A percentile compares a stretch with the other conserved stretches of the same genome.
Evolutionary conservation across 2,329 filamentous ascomycete species (phyloP).

Genomic region (Penicillium sclerotigenum): DNA sequence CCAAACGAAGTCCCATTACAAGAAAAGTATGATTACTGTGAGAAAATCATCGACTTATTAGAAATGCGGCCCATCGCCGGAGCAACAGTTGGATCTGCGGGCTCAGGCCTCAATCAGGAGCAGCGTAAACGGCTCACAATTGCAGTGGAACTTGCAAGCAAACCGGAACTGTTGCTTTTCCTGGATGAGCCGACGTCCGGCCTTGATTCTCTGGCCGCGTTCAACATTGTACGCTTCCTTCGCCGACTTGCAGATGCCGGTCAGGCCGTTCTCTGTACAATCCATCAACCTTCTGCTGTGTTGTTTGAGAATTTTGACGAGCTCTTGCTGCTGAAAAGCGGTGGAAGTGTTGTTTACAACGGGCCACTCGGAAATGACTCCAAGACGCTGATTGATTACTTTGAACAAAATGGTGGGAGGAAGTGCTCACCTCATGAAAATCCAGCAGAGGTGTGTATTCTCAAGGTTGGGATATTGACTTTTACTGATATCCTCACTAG

Average conservation of each 20-base stretch:
- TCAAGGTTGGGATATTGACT: neutral
- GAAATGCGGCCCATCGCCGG: slow-evolving; percentile 67
- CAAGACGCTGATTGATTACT: slow-evolving; percentile 65
- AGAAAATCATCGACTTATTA: slow-evolving; percentile 65
- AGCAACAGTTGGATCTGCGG: slow-evolving; percentile 59
- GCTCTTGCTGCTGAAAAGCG: slow-evolving; percentile 71
- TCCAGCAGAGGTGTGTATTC: slow-evolving; percentile 57
- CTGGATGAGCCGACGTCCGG: slow-evolving; percentile 63
- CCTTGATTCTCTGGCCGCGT: slow-evolving; percentile 67
- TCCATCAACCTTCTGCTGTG: slow-evolving; percentile 83
- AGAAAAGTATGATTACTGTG: slow-evolving; percentile 67
- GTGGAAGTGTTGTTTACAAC: slow-evolving; percentile 81
- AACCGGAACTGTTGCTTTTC: slow-evolving; percentile 60
- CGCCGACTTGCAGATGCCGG: slow-evolving; percentile 67
- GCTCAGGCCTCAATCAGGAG: slow-evolving; percentile 61
- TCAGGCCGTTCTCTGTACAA: slow-evolving; percentile 85
- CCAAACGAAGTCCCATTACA: slow-evolving; percentile 53
- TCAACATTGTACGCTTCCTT: slow-evolving; percentile 61
- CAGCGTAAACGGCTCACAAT: slow-evolving; percentile 67
- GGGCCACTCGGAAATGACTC: slow-evolving; percentile 79
- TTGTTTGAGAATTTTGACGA: slow-evolving; percentile 87
- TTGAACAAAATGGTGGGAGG: slow-evolving; percentile 61
- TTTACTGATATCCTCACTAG: slow-evolving; percentile 40
- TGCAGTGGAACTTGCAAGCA: slow-evolving; percentile 60
- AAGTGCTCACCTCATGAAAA: slow-evolving; percentile 62